Evolutionary conservation across 352 stramenopile species (phyloP), one percentile per base, ranked within the genome.

Genomic region (Paralagenidium karlingii): DNA sequence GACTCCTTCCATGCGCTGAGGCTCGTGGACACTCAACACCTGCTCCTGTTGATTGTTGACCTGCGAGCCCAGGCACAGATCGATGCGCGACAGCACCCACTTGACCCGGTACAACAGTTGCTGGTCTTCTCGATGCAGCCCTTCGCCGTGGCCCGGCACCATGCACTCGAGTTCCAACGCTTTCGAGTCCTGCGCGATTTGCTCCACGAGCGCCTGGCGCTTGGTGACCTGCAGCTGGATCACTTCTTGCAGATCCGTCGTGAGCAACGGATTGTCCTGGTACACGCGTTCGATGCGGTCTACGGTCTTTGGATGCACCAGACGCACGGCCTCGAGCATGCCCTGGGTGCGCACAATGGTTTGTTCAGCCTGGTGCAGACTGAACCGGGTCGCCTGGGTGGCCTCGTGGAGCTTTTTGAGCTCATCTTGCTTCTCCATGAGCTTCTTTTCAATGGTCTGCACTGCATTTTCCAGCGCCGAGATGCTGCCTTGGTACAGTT

Each of bases 51-150:
- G 16, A 7, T 51, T 29, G n/a, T 59, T 33, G 24, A 16, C 26
- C n/a, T 13, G 26, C 13, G 21, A 19, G 11, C 47, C n/a, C 37
- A 43, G 43, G 3, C 55, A 39, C 3, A 88, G 53, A 40, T 85
- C 65, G 9, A 88, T 37, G 0, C 68, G 63, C 10, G 68, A 85
- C 24, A 88, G 53, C 21, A 88, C 61, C 74, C 74, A 88, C 43
- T 85, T 88, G 27, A 85, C 59, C 1, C 74, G 61, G 21, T 82
- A 68, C 16, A 88, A 40, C 15, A 88, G 45, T 45, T 83, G 48
- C 39, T 82, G 68, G 38, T 88, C 70, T 13, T 68, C 68, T 27
- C 60, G 47, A 0, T 22, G 43, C 16, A 51, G 19, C n/a, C 51
- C 21, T 1, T 18, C 18, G 3, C 15, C 15, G 8, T 18, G 21